Evolutionary conservation across 106 monocot species (phyloP), one percentile per base, ranked within the genome.

Genomic region (Ottelia alismoides): DNA sequence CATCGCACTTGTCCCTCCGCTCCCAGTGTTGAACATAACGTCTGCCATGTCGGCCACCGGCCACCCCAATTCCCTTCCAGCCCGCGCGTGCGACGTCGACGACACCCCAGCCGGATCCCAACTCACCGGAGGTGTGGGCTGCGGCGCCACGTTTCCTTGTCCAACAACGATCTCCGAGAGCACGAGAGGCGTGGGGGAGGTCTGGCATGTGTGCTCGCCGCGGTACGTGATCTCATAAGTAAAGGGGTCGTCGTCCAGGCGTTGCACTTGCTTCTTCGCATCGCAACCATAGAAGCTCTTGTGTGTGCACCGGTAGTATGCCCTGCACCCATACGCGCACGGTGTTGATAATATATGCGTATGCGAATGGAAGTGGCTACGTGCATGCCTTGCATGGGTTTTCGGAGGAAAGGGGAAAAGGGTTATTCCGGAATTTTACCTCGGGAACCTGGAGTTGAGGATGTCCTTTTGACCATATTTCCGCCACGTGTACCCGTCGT

Each of bases 401-500:
- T 49, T 12, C 20, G 49, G 6, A 1, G 47, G 0, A 12, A 25
- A 32, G 14, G 18, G 18, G 22, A n/a, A n/a, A n/a, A n/a, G n/a
- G n/a, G n/a, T n/a, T n/a, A n/a, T n/a, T n/a, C n/a, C n/a, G n/a
- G n/a, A n/a, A n/a, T n/a, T n/a, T 29, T 31, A 87, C 88, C 88
- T 78, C 1, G 88, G 83, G 47, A 68, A 88, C 3, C 59, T 59
- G 0, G 76, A 66, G 4, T 76, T 73, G 12, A 83, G 72, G 24
- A 88, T 88, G 1, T 49, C 52, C 32, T 88, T 88, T 47, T 88
- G 88, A 1, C 88, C 88, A 47, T 88, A 88, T 47, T 88, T 88
- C 29, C 88, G 49, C 88, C 88, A 88, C 27, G 83, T 88, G 66
- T 83, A 70, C 16, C 88, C 88, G 24, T 88, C 88, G 25, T 88